These are phyloP conservation scores for Neurospora sp. DNA, from an alignment of 2,329 filamentous ascomycete species.

Conservation along the genomic window DNA sequence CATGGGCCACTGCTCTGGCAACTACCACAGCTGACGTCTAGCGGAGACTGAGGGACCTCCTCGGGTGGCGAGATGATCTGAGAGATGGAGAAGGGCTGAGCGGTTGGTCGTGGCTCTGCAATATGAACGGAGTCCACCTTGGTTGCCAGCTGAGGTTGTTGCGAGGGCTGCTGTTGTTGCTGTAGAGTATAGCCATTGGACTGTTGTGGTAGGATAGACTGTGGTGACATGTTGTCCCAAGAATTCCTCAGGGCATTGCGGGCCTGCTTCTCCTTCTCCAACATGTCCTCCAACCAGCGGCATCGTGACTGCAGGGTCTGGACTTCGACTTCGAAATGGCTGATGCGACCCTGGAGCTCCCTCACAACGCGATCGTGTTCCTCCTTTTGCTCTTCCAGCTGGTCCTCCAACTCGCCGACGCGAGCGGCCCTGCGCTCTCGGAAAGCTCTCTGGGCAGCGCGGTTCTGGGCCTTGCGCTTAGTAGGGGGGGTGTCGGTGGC, in stretches of 20 bases:
- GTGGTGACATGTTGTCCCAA: conserved; percentile 9
- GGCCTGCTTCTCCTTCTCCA: conserved; percentile 47
- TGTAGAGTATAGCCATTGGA: not conserved
- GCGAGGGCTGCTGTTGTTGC: conserved; percentile 7
- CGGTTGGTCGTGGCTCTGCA: conserved; percentile 22
- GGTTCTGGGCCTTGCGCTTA: conserved; percentile 89
- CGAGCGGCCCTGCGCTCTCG: conserved; percentile 77
- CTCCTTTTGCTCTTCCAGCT: conserved; percentile 51
- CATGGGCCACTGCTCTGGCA: conserved; percentile 44
- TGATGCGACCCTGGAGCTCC: conserved; percentile 47
- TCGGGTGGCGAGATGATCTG: conserved; percentile 48
- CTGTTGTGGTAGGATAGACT: conserved; percentile 3
- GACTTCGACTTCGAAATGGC: conserved; percentile 52
- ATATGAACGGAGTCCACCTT: conserved; percentile 8
- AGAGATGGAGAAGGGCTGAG: conserved; percentile 42
- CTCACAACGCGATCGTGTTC: conserved; percentile 46
- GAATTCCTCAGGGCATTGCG: conserved; percentile 17
- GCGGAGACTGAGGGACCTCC: conserved; percentile 22
- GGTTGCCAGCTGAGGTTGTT: conserved; percentile 1
- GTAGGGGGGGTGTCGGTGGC: conserved; percentile 87
- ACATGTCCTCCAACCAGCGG: conserved; percentile 50
- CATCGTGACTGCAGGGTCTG: conserved; percentile 55
- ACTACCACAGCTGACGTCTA: conserved; percentile 41
- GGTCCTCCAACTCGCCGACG: conserved; percentile 65
- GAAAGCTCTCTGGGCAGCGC: conserved; percentile 84